Percentiles rank a stretch among this genome's conserved stretches.
phyloP scores from a whole-genome alignment of 2,329 filamentous ascomycete genomes.

The Fusarium newnesense region DNA sequence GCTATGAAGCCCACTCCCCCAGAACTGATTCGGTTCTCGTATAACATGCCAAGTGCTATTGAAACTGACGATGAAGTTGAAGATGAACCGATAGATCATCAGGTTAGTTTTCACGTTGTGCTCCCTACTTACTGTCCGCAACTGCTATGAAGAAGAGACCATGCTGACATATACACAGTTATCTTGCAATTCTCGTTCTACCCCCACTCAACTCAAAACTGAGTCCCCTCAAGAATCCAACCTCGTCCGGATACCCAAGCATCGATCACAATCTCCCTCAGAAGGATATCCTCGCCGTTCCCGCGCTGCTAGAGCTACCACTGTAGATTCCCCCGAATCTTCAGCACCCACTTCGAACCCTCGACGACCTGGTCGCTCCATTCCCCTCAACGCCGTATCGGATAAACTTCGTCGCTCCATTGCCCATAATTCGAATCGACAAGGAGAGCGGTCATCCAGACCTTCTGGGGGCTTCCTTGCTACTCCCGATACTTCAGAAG shows the following conservation, averaged over 20 bases:
- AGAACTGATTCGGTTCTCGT: conserved; percentile 80
- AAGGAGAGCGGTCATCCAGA: conserved; percentile 40
- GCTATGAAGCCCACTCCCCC: conserved; percentile 84
- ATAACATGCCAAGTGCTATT: conserved; percentile 63
- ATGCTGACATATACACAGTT: conserved; percentile 30
- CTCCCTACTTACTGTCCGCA: background rate
- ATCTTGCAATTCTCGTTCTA: conserved; percentile 35
- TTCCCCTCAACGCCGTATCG: conserved; percentile 45
- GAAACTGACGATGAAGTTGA: conserved; percentile 43
- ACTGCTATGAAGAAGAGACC: background rate
- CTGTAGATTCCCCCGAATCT: conserved; percentile 46
- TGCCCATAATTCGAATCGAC: conserved; percentile 43
- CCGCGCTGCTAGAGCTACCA: conserved; percentile 44
- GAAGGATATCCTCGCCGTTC: conserved; percentile 47
- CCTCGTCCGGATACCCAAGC: conserved; percentile 44
- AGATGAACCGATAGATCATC: conserved; percentile 27
- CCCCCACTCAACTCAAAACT: conserved; percentile 42
- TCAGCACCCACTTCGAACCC: conserved; percentile 34
- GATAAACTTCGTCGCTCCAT: conserved; percentile 51
- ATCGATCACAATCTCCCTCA: conserved; percentile 49
- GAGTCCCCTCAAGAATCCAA: conserved; percentile 45
- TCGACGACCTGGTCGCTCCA: conserved; percentile 44
- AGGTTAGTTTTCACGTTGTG: conserved; percentile 31
- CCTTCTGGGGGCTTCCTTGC: conserved; percentile 54
- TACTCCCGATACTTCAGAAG: conserved; percentile 68